Base-by-base conservation (phyloP, 2,329 filamentous ascomycete genomes). In the Cladosporium sp. region DNA sequence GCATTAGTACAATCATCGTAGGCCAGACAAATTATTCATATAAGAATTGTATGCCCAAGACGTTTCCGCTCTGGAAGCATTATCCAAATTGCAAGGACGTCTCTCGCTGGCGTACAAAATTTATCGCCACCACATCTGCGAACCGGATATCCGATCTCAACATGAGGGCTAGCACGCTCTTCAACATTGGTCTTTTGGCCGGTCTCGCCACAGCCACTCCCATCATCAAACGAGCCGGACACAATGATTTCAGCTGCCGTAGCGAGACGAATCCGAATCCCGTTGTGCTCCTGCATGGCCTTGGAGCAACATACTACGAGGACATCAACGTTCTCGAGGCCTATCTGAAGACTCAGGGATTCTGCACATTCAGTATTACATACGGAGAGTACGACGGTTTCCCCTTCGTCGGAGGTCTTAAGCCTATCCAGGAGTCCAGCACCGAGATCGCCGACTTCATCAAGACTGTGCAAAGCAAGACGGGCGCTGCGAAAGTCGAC, bases 251-350 rank as follows among this genome's bases (percentile, higher is more conserved):
- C 54, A 54, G 51, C 50, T 66, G 64, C 47, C 54, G 49, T 20
- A 62, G 60, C 57, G 45, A 58, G 12, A 48, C 47, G 1, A 63
- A 66, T 36, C 63, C 63, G 2, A 66, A 66, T 42, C 64, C 64
- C 4, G 63, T 65, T 15, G 45, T 65, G 20, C 50, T 66, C 34
- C 57, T 66, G 39, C 64, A 66, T 49, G 64, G 64, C 17, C 54
- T 66, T 3, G 64, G 64, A 32, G 63, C 64, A 17, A 66, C 63
- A 17, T 66, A 63, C 60, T 64, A 65, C 52, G 63, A 64, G 56
- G 64, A 66, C 56, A 58, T 66, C 24, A 66, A 66, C 47, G 28
- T 51, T 2, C 62, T 66, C 1, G 59, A 66, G 51, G 10, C 45
- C n/a, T 56, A 63, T 56, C 49, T 66, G n/a, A 55, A 65, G 34